Evolutionary conservation across 495 filamentous ascomycete species (phyloP), one percentile per base, ranked within the genome.

Genomic region (Hypoxylon perforatum): DNA sequence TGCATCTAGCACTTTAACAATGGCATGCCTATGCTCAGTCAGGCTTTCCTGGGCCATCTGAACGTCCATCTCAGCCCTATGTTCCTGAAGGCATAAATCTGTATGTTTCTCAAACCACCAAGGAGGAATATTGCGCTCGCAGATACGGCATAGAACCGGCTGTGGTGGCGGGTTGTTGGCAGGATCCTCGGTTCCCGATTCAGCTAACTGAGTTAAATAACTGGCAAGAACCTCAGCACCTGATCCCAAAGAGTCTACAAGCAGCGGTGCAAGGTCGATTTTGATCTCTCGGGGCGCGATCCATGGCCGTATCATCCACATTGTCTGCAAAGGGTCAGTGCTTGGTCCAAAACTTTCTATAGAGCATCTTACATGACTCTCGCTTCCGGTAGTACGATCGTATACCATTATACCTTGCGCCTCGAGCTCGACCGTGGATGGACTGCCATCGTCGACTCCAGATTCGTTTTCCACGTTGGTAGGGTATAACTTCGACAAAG

Each of bases 101-200:
- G 95, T 96, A 73, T 99, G 95, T 76, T 97, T 98, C 77, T 97
- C 94, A 69, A 99, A 99, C 96, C 95, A 98, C 95, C 95, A 99
- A 14, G 95, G 93, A n/a, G 91, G 91, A 41, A 99, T 97, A 63
- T 97, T 92, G 45, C 96, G 92, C 73, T 99, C 95, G 72, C 95
- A 99, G 61, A 99, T 98, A 36, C 95, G 92, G 76, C 95, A 99
- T 22, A 99, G 85, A 8, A 98, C 90, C 0, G 94, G 93, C 5
- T 88, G 86, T 1, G 95, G 96, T 7, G 92, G 92, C n/a, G 93
- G 89, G 74, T 93, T 89, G 67, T 90, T 87, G 41, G 82, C 87
- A 17, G 92, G 91, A 72, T 97, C 94, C 33, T 90, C 91, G 28
- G 88, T 83, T 46, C 91, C 93, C 33, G 89, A 87, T 70, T 99